Evolutionary conservation across 257 asterid species (phyloP).

Genomic region (Solanum verrucosum): DNA sequence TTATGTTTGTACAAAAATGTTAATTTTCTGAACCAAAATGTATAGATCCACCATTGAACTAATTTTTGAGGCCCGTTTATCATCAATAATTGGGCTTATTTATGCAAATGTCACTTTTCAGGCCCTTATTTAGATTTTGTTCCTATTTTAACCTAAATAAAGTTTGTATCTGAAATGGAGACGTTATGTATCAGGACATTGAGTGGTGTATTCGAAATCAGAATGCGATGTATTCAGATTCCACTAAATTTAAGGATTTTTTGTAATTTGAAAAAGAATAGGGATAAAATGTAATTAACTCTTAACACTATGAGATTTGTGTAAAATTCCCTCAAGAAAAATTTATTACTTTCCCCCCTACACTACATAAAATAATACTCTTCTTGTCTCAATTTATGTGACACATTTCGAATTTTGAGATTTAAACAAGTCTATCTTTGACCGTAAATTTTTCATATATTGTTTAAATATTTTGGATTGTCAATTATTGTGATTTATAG

Average conservation of each 20-base stretch:
- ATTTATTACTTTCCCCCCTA: no score
- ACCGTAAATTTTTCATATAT: no score
- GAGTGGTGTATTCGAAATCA: neutral
- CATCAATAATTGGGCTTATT: neutral
- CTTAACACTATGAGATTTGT: no score
- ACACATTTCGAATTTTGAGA: neutral
- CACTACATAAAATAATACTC: neutral
- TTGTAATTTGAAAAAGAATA: accelerated
- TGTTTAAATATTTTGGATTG: neutral
- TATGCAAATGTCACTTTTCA: neutral
- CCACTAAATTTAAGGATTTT: neutral
- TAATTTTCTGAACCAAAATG: neutral
- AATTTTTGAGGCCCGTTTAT: neutral
- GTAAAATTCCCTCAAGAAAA: no score
- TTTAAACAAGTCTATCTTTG: no score
- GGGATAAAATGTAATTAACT: no score
- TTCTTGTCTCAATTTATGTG: neutral
- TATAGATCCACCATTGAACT: neutral
- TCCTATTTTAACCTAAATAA: neutral
- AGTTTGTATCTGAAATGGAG: no score
- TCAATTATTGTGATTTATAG: no score
- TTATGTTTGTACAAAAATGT: neutral
- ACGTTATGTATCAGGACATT: no score
- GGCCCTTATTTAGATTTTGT: neutral
- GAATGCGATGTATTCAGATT: no score